A percentile compares a stretch with the other conserved stretches of the same genome.
phyloP scores from a whole-genome alignment of 1,284 basidiomycete species.

The Malassezia slooffiae region DNA sequence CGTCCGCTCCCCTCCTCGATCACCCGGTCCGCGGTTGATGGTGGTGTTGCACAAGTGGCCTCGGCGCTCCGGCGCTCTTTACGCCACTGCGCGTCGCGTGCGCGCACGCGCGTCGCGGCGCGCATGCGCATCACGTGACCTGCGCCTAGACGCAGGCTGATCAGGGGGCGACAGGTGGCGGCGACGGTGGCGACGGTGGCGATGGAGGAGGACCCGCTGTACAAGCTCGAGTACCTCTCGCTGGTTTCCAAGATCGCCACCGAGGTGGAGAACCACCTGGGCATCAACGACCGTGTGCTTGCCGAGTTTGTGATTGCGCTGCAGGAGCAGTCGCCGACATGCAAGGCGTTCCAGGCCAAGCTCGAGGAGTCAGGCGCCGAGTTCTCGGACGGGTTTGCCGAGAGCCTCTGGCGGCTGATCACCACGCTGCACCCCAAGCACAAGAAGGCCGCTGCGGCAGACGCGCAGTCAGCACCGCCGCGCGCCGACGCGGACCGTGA shows the following conservation, averaged over 20 bases:
- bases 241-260: conserved; percentile 40
- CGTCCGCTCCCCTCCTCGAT: too few relatives aligned
- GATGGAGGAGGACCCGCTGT: conserved; percentile 27
- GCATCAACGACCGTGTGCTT: conserved; percentile 66
- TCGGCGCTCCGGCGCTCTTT: too few relatives aligned
- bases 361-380: conserved; percentile 70
- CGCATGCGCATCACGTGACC: conserved; percentile 3
- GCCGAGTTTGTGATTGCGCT: conserved; percentile 90
- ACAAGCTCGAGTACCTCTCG: conserved; percentile 42
- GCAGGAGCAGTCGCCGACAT: conserved; percentile 69
- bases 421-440: conserved; percentile 90
- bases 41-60: conserved; percentile 1
- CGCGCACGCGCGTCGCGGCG: conserved; percentile 1
- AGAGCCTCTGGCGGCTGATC: conserved; percentile 87
- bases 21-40: too few relatives aligned
- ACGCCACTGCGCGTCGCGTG: too few relatives aligned
- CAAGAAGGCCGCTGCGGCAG: conserved; percentile 35
- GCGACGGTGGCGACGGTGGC: neutral
- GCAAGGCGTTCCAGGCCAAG: conserved; percentile 69
- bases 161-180: too few relatives aligned
- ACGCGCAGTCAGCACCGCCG: conserved; percentile 6
- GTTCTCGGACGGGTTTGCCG: conserved; percentile 78
- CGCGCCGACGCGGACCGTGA: conserved; percentile 45
- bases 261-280: conserved; percentile 53
- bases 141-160: too few relatives aligned